phyloP scores from a whole-genome alignment of 257 asterid species.

The Perilla frutescens region DNA sequence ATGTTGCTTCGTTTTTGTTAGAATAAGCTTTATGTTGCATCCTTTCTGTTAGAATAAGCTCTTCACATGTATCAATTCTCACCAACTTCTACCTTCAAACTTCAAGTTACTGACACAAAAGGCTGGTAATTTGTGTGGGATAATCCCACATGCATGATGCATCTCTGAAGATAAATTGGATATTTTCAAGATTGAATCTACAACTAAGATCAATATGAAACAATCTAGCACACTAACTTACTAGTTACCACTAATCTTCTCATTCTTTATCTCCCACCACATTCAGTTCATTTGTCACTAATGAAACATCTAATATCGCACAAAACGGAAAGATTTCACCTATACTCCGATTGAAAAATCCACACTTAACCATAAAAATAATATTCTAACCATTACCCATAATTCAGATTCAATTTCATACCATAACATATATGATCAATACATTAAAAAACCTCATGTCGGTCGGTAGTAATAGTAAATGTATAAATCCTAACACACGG shows the following conservation, averaged over 20 bases:
- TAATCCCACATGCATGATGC: no score
- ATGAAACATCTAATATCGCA: neutral
- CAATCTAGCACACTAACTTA: no score
- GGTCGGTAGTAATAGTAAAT: no score
- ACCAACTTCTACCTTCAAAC: slow-evolving; percentile 15
- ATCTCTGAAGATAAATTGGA: no score
- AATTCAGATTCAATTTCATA: slow-evolving; percentile 22
- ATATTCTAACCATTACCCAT: neutral
- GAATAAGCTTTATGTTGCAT: no score
- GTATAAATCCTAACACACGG: no score
- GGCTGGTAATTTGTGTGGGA: no score
- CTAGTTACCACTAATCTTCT: no score
- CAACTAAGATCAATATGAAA: no score
- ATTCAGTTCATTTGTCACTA: neutral
- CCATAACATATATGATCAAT: neutral
- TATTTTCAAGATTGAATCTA: no score
- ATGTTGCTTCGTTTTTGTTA: neutral
- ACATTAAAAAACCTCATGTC: neutral
- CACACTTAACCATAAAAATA: slow-evolving; percentile 7
- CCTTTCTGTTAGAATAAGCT: neutral
- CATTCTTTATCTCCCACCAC: no score
- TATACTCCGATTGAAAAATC: neutral
- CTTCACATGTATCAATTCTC: neutral
- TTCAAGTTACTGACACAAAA: neutral
- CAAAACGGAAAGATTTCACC: no score